Conservation (phyloP, 1,139 yeast genomes). For the Debaryomyces psychrophilus region DNA sequence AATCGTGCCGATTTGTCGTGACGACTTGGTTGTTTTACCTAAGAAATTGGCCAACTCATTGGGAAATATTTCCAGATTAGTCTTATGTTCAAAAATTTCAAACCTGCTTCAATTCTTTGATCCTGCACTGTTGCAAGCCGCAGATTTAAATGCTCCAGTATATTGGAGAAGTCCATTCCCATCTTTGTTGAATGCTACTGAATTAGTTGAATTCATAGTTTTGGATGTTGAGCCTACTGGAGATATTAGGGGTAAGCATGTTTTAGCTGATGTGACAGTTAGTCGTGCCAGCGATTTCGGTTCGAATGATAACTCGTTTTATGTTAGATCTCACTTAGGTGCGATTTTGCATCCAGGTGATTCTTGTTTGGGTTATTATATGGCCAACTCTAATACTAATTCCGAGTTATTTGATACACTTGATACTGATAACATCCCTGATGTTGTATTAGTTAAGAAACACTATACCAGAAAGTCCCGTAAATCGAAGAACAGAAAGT, state of each 20-base stretch:
- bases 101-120: constrained; percentile 86
- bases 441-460: constrained; percentile 90
- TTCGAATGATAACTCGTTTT: constrained; percentile 75
- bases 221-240: constrained; percentile 96
- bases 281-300: constrained; percentile 88
- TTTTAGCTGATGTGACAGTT: constrained; percentile 86
- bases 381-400: constrained; percentile 84
- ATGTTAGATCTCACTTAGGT: constrained; percentile 88
- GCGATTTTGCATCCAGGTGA: constrained; percentile 96
- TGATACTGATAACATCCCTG: constrained; percentile 70
- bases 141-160: constrained; percentile 73
- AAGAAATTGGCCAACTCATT: constrained; percentile 77
- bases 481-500: constrained; percentile 78
- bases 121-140: constrained; percentile 76
- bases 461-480: constrained; percentile 78
- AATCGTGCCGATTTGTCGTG: constrained; percentile 96
- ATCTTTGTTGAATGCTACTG: constrained; percentile 74
- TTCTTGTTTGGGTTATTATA: constrained; percentile 86
- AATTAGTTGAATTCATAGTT: constrained; percentile 84
- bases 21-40: constrained; percentile 90
- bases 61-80: constrained; percentile 84
- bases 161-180: constrained; percentile 90
- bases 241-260: constrained; percentile 74
- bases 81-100: constrained; percentile 80
- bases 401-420: constrained; percentile 80